Percentiles rank a stretch among this genome's conserved stretches.
These are phyloP conservation scores for Cladophialophora bantiana DNA, from an alignment of 2,329 filamentous ascomycete species.

Conservation along the genomic window DNA sequence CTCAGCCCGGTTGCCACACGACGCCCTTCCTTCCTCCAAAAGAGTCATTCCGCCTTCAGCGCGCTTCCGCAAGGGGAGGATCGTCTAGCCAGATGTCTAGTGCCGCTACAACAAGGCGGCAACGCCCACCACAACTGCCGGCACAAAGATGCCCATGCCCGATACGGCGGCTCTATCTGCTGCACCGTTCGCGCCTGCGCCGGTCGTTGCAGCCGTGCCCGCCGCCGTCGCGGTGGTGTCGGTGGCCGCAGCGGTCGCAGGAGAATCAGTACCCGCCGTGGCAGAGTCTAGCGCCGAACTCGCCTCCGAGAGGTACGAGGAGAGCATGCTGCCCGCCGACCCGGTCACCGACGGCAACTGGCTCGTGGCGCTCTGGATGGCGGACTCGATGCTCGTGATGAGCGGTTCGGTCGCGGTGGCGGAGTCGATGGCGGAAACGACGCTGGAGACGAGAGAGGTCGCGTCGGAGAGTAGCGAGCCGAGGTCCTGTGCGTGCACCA, in stretches of 20 bases:
- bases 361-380: constrained; percentile 22
- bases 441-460: constrained; percentile 26
- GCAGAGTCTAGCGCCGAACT: constrained; percentile 5
- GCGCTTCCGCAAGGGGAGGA: too few species aligned
- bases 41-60: background rate
- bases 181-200: constrained; percentile 6
- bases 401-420: constrained; percentile 24
- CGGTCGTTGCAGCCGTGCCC: constrained; percentile 1
- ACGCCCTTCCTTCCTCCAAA: background rate
- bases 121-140: constrained; percentile 17
- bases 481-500: constrained; percentile 7
- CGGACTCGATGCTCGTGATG: constrained; percentile 25
- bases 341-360: background rate
- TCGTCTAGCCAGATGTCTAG: background rate
- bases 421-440: constrained; percentile 26
- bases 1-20: too few species aligned
- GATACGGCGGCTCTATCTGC: constrained; percentile 26
- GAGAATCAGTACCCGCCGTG: background rate
- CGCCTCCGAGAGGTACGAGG: constrained; percentile 19
- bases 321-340: background rate
- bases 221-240: background rate
- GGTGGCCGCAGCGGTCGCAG: background rate
- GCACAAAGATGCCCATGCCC: constrained; percentile 14
- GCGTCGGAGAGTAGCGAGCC: constrained; percentile 17
- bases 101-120: constrained; percentile 19